These are phyloP conservation scores for Fusarium graminum DNA, from an alignment of 2,329 filamentous ascomycete genomes.

Conservation along the genomic window DNA sequence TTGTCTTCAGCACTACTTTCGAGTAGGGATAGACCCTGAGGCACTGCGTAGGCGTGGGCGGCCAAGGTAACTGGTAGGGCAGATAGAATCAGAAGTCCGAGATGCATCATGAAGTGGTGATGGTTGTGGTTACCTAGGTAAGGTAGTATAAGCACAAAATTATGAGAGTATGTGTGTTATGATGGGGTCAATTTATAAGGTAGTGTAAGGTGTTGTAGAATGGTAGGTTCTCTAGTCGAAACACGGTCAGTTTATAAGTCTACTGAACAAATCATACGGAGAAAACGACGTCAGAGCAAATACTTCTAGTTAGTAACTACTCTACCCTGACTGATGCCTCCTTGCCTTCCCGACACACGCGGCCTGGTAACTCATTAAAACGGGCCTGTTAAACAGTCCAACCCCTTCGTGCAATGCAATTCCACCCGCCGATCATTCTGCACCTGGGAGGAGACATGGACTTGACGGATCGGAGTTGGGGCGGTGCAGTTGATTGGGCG, in stretches of 20 bases:
- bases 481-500: slow-evolving; percentile 32
- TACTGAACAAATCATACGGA: slow-evolving; percentile 28
- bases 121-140: not conserved
- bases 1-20: slow-evolving; percentile 44
- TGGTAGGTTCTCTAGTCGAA: slow-evolving; percentile 6
- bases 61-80: slow-evolving; percentile 43
- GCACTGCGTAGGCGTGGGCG: slow-evolving; percentile 48
- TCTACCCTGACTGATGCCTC: slow-evolving; percentile 2
- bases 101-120: slow-evolving; percentile 36
- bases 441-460: slow-evolving; percentile 31
- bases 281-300: slow-evolving; percentile 39
- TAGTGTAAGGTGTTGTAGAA: slow-evolving; percentile 8
- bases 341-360: slow-evolving; percentile 35
- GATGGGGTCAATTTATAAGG: not conserved
- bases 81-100: slow-evolving; percentile 40
- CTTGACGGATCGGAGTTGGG: slow-evolving; percentile 26
- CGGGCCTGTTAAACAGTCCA: slow-evolving; percentile 27
- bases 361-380: slow-evolving; percentile 34
- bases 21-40: slow-evolving; percentile 44
- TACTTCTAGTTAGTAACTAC: not conserved
- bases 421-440: slow-evolving; percentile 43
- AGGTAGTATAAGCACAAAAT: not conserved
- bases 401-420: slow-evolving; percentile 28
- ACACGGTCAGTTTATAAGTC: slow-evolving; percentile 36
- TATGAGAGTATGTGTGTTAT: not conserved